Base-by-base conservation (phyloP, 192 early-diverging fungal genomes). In the Coemansia sp. region DNA sequence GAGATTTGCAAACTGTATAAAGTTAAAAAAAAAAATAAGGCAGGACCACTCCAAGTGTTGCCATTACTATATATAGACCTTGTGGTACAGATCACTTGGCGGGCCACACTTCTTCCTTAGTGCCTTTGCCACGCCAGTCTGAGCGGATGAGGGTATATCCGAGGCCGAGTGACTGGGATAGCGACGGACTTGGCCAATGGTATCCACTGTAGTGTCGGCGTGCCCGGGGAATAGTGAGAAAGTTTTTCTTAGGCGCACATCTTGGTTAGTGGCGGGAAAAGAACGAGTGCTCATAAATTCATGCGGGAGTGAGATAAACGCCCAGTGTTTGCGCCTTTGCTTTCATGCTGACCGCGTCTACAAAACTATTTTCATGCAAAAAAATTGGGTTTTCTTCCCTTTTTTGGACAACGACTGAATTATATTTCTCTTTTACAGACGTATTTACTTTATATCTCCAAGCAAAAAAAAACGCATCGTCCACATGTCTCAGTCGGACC, bases 361-460 rank as follows among this genome's bases (percentile, higher is more conserved):
- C 54, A 55, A 55, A 31, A 31, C 54, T 31, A 55, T 10, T 31
- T 55, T 55, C 24, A 55, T 55, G 54, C 54, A 31, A 55, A 55
- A 51, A 27, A 27, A 27, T 27, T 29, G 2, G 12, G 24, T 55
- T 55, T 55, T 55, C 24, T 29, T 3, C 12, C 27, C 16, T 12
- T 55, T n/a, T 55, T 54, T 22, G 49, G 49, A 3, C 20, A 20
- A 22, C 49, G 49, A 51, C 9, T 51, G 9, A 9, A 22, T 9
- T 51, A 8, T 22, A 5, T 55, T 55, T 1, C 24, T 27, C 13
- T 29, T 55, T 2, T 55, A 31, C 5, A 15, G 11, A 38, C 36
- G n/a, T 6, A 10, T 9, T n/a, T 24, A 20, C 20, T 55, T 12
- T 31, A 2, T 55, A 33, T 29, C 24, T 55, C 22, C 33, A 51